Percentiles rank a stretch among this genome's conserved stretches.
These are phyloP conservation scores for Hemisphaericaspora lyxosophila DNA, from an alignment of 1,139 yeast genomes.

Conservation along the genomic window DNA sequence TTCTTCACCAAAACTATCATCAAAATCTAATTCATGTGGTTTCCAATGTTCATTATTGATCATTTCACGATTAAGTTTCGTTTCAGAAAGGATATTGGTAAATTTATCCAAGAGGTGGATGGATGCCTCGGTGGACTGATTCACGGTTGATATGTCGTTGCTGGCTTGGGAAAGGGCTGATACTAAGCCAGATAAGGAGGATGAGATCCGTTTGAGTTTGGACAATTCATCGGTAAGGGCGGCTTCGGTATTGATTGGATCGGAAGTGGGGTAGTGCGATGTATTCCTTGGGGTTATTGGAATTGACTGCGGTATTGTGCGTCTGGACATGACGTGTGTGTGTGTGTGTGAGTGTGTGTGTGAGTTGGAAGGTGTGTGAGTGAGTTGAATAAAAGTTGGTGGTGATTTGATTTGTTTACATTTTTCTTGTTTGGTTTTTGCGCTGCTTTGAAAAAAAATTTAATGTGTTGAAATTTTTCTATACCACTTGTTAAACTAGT, in stretches of 20 bases:
- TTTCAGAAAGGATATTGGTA: constrained; percentile 47
- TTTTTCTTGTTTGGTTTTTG: not conserved
- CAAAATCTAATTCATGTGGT: constrained; percentile 19
- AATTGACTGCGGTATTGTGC: too few relatives aligned
- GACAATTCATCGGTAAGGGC: constrained; percentile 41
- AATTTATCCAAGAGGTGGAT: constrained; percentile 44
- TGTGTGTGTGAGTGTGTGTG: too few relatives aligned
- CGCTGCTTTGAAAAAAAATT: too few relatives aligned
- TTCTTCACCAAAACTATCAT: constrained; percentile 19
- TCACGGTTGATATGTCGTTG: constrained; percentile 28
- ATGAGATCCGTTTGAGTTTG: constrained; percentile 34
- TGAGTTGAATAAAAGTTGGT: not conserved
- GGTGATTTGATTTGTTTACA: not conserved
- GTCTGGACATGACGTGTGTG: too few relatives aligned
- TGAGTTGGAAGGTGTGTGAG: too few relatives aligned
- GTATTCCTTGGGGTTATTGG: too few relatives aligned
- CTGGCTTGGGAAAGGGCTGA: constrained; percentile 29
- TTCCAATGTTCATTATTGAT: constrained; percentile 37
- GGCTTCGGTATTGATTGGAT: constrained; percentile 10
- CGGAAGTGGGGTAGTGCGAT: too few relatives aligned
- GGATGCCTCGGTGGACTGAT: constrained; percentile 35
- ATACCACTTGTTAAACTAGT: too few relatives aligned
- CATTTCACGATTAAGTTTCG: constrained; percentile 42
- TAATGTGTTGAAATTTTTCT: too few relatives aligned
- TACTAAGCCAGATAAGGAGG: constrained; percentile 29